A percentile compares a stretch with the other conserved stretches of the same genome.
phyloP scores from a whole-genome alignment of 83 land plant species.

The Picea mariana region DNA sequence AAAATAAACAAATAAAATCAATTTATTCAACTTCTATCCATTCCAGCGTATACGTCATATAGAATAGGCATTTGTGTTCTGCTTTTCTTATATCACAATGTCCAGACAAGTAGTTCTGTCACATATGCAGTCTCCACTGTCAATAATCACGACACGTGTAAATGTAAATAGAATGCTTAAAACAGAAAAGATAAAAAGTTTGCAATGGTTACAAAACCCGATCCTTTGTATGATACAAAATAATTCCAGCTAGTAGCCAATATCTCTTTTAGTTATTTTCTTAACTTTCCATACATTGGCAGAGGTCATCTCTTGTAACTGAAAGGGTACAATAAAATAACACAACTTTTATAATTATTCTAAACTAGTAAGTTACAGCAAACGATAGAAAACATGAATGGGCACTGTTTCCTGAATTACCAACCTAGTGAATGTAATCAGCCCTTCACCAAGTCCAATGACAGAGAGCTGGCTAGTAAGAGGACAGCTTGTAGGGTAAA shows the following conservation, averaged over 20 bases:
- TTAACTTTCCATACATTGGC: background rate
- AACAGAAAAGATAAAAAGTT: background rate
- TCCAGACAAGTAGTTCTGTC: no score
- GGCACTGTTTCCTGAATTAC: background rate
- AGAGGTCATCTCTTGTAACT: background rate
- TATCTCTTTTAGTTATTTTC: background rate
- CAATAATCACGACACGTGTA: background rate
- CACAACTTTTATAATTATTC: background rate
- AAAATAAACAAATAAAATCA: no score
- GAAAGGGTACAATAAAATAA: background rate
- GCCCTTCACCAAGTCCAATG: conserved; percentile 95
- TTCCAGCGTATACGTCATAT: no score
- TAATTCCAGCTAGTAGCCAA: no score
- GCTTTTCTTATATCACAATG: no score
- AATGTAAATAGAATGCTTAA: background rate
- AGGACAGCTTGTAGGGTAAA: conserved; percentile 82
- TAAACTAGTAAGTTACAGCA: background rate
- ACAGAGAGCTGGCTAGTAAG: conserved; percentile 84
- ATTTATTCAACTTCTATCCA: no score
- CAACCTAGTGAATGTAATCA: conserved; percentile 95
- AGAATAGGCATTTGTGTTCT: no score
- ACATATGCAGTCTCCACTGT: background rate
- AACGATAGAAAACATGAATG: background rate
- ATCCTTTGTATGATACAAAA: no score
- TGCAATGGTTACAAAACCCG: background rate